phyloP scores from a whole-genome alignment of 1,139 yeast species.

The Suhomyces choctaworum region DNA sequence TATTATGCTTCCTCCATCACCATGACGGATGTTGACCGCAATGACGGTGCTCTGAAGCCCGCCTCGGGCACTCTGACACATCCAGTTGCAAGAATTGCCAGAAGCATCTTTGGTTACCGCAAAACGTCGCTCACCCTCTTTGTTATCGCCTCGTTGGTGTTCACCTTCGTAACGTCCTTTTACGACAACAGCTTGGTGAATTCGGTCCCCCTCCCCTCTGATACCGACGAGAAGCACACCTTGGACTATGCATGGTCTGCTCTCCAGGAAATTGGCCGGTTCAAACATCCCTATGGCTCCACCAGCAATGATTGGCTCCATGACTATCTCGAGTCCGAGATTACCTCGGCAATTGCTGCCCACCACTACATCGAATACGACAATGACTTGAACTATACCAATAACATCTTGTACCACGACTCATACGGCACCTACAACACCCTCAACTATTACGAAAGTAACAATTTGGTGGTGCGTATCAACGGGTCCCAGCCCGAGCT shows the following conservation, averaged over 20 bases:
- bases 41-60: slow-evolving; percentile 1
- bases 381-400: slow-evolving; percentile 47
- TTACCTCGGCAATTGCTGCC: slow-evolving; percentile 29
- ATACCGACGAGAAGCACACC: slow-evolving; percentile 14
- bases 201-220: slow-evolving; percentile 42
- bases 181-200: slow-evolving; percentile 38
- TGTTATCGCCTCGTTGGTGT: slow-evolving; percentile 42
- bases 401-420: slow-evolving; percentile 40
- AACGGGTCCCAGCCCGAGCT: slow-evolving; percentile 58
- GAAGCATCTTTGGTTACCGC: slow-evolving; percentile 51
- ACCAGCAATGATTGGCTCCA: slow-evolving; percentile 75
- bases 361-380: slow-evolving; percentile 49
- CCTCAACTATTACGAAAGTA: slow-evolving; percentile 73
- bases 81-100: no score
- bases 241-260: slow-evolving; percentile 59
- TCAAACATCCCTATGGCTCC: slow-evolving; percentile 78
- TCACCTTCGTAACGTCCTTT: slow-evolving; percentile 31
- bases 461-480: slow-evolving; percentile 71
- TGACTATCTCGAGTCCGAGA: slow-evolving; percentile 56
- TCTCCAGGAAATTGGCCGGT: slow-evolving; percentile 62
- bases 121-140: slow-evolving; percentile 58
- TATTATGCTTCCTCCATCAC: no score
- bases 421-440: slow-evolving; percentile 37
- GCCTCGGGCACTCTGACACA: no score
- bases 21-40: slow-evolving; percentile 6